Conservation (phyloP, 176 grass and related monocot species). For the Cenchrus fungigraminus region DNA sequence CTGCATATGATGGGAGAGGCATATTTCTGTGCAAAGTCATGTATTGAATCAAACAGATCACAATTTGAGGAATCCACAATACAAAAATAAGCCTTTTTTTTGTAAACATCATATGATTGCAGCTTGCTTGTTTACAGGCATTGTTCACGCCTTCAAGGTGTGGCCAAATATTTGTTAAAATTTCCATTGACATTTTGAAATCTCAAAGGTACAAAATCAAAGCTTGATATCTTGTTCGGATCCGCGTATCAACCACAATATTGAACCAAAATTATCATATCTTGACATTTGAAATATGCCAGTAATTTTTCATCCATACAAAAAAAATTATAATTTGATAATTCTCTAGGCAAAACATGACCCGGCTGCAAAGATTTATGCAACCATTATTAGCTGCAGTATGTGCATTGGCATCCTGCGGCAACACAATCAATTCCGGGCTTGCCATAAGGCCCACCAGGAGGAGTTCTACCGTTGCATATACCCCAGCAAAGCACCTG, state of each 20-base stretch:
- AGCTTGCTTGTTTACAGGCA: background rate
- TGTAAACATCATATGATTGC: background rate
- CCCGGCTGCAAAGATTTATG: background rate
- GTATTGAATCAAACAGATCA: no score
- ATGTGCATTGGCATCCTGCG: background rate
- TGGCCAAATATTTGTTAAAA: background rate
- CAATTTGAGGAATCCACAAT: no score
- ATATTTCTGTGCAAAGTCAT: no score
- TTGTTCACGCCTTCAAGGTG: background rate
- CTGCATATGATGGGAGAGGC: no score
- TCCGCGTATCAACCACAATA: background rate
- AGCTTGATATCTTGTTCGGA: background rate
- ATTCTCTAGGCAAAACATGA: no score
- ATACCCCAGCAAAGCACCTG: no score
- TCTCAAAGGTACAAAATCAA: background rate
- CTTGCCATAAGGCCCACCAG: no score
- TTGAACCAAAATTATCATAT: background rate
- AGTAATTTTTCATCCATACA: no score
- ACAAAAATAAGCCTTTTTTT: constrained; percentile 5
- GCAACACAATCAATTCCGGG: background rate
- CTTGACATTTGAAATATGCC: no score
- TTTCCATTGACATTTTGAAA: constrained; percentile 29
- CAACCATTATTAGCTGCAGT: background rate
- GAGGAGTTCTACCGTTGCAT: no score
- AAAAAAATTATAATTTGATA: no score